Percentiles rank a stretch among this genome's conserved stretches.
phyloP scores from a whole-genome alignment of 306 rosid genomes.

The Trichosanthes cucumerina region DNA sequence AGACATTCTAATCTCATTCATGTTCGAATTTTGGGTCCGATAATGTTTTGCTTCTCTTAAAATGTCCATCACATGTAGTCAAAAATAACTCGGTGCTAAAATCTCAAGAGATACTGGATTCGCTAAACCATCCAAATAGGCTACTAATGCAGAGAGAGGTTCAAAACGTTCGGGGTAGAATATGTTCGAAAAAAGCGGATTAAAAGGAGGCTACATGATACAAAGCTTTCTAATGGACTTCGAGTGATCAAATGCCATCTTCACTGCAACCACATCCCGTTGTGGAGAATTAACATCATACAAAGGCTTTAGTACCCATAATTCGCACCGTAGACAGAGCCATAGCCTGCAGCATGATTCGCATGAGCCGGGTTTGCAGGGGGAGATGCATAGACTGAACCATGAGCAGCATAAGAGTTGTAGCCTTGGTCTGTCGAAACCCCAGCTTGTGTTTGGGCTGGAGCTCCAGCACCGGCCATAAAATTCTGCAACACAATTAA shows the following conservation, averaged over 20 bases:
- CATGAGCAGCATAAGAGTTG: slow-evolving; percentile 58
- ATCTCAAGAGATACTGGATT: not conserved
- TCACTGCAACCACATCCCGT: not conserved
- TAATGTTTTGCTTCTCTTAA: not conserved
- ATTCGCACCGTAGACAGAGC: slow-evolving; percentile 69
- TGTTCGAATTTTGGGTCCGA: not conserved
- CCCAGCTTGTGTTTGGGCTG: slow-evolving; percentile 43
- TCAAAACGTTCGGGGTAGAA: too few species aligned
- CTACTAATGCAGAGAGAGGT: not conserved
- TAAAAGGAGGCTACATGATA: not conserved
- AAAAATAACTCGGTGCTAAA: not conserved
- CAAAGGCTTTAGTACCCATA: slow-evolving; percentile 58
- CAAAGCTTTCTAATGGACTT: not conserved
- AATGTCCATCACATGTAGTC: not conserved
- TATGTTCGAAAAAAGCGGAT: not conserved
- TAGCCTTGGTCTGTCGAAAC: slow-evolving; percentile 65
- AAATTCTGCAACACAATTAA: slow-evolving; percentile 52
- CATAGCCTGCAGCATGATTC: slow-evolving; percentile 49
- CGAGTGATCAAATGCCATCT: not conserved
- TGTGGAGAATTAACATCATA: not conserved
- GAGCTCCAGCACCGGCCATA: slow-evolving; percentile 80
- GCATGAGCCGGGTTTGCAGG: slow-evolving; percentile 58
- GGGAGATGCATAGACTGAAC: slow-evolving; percentile 73
- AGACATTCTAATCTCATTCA: not conserved
- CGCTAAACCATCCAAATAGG: slow-evolving; percentile 10